Evolutionary conservation across 768 basidiomycete species (phyloP), one percentile per base, ranked within the genome.

Genomic region (Hypholoma sublateritium): DNA sequence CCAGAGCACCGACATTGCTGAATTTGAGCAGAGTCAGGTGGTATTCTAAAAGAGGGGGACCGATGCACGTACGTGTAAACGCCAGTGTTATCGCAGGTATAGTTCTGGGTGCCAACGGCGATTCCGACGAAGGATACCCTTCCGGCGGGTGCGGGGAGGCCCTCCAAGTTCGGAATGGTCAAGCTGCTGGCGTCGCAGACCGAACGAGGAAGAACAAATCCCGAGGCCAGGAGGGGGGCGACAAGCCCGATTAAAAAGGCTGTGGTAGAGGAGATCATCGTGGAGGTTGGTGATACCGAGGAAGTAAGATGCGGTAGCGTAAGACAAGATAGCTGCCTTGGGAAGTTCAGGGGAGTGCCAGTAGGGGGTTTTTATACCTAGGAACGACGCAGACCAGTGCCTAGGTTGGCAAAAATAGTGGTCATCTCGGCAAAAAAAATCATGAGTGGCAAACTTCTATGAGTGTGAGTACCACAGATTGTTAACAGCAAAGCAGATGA

Each of bases 101-200:
- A 85, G 65, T 84, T 83, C 64, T 84, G 83, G 14, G 74, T 74
- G 21, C 82, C 79, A 50, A 81, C 65, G 11, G 71, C 80, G n/a
- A 82, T 65, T 12, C 72, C 75, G 50, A 84, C 74, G 68, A 66
- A 4, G 80, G 80, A n/a, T 65, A 65, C 48, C 39, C 42, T 41
- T 2, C 72, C 63, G 46, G 82, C 68, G 0, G 65, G 50, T 3
- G 70, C 57, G 52, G 73, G 71, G 25, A 70, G 68, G 7, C 64
- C 58, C 1, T 11, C 32, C 32, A 53, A 32, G 43, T 53, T 53
- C 11, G 59, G 45, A 19, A 72, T 55, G 37, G 53, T 14, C 47
- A 58, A 5, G 63, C 64, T 58, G 25, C 66, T 68, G 22, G 71
- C 59, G 47, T 65, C 62, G 62, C 72, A 73, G 4, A 66, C 55